Evolutionary conservation across 2,329 filamentous ascomycete species (phyloP).

Genomic region (Aspergillus sergii): DNA sequence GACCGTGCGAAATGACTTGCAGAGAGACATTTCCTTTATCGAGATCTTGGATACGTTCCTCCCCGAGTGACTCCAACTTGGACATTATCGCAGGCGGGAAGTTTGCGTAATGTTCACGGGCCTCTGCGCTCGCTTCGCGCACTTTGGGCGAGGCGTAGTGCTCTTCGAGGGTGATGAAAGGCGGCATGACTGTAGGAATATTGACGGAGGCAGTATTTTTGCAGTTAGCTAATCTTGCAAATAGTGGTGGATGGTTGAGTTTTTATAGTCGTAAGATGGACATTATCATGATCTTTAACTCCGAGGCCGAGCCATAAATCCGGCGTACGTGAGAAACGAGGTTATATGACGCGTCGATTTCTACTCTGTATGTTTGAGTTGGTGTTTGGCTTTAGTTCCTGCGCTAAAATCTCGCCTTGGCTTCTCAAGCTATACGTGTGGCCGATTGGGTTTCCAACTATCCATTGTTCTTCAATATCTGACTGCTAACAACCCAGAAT

Average conservation of each 20-base stretch:
- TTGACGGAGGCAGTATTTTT: background rate
- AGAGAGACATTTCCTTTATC: slow-evolving; percentile 8
- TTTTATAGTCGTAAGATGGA: too few species aligned
- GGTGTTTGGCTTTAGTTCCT: too few species aligned
- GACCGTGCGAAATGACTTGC: slow-evolving; percentile 20
- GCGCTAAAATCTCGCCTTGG: background rate
- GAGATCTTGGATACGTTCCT: slow-evolving; percentile 12
- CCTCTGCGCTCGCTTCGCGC: slow-evolving; percentile 6
- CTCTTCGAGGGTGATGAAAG: slow-evolving; percentile 25
- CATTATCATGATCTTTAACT: background rate
- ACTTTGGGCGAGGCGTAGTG: slow-evolving; percentile 20
- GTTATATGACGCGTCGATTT: background rate
- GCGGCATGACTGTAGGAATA: slow-evolving; percentile 11
- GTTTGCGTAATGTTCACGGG: slow-evolving; percentile 15
- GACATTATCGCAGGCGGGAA: slow-evolving; percentile 16
- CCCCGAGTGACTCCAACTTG: slow-evolving; percentile 15
- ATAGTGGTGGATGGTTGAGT: background rate
- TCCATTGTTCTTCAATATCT: too few species aligned
- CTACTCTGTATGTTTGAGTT: too few species aligned
- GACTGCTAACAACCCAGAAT: too few species aligned
- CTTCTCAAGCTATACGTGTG: background rate
- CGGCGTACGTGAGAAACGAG: background rate
- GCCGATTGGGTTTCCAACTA: too few species aligned
- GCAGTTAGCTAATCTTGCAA: background rate
- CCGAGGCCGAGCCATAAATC: background rate